phyloP scores from a whole-genome alignment of 176 grass and related monocot genomes.

The bread wheat (Triticum aestivum) region IWGSC_CS_RefSeq_v2.1 NC_057794.1:404598617-404599116 shows the following conservation, averaged over 20 bases:
- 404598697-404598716: too few relatives aligned
- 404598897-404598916: not conserved
- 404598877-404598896: not conserved
- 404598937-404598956: not conserved
- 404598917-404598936: constrained; percentile 4
- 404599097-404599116: not conserved
- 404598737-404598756: too few relatives aligned
- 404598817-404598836: too few relatives aligned
- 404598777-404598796: too few relatives aligned
- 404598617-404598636: too few relatives aligned
- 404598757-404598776: too few relatives aligned
- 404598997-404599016: not conserved
- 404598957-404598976: not conserved
- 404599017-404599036: not conserved
- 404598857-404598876: not conserved
- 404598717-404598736: too few relatives aligned
- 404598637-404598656: too few relatives aligned
- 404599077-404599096: not conserved
- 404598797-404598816: too few relatives aligned
- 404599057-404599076: not conserved
- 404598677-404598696: too few relatives aligned
- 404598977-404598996: not conserved
- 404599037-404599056: not conserved
- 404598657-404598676: too few relatives aligned
- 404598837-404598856: too few relatives aligned